These are phyloP conservation scores for Jackrogersella minutella DNA, from an alignment of 495 filamentous ascomycete species.

Conservation along the genomic window DNA sequence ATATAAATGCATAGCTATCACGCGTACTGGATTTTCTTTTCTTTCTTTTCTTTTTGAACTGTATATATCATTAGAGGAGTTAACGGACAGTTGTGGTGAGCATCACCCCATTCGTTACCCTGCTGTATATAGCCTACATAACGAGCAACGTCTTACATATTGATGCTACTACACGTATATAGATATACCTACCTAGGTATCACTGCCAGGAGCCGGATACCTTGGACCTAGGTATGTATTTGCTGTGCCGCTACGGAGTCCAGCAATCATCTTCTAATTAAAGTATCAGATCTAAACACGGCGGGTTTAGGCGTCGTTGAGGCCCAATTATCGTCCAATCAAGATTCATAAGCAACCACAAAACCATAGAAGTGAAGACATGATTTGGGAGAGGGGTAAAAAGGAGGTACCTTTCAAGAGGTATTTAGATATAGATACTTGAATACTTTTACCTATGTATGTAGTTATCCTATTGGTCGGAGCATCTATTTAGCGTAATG, in stretches of 20 bases:
- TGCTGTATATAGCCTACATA: background rate
- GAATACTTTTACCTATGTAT: too few relatives aligned
- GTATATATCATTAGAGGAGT: conserved; percentile 1
- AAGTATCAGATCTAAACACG: background rate
- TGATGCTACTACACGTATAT: background rate
- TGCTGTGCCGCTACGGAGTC: too few relatives aligned
- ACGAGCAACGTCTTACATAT: background rate
- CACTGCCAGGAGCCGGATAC: too few relatives aligned
- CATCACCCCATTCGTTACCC: background rate
- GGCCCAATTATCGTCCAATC: background rate
- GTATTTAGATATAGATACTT: too few relatives aligned
- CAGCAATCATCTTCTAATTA: background rate
- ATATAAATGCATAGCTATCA: conserved; percentile 12
- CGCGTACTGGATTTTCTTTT: background rate
- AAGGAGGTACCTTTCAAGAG: too few relatives aligned
- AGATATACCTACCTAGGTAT: too few relatives aligned
- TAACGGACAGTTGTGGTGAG: background rate
- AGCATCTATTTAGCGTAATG: too few relatives aligned
- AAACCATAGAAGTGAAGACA: too few relatives aligned
- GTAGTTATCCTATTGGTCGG: too few relatives aligned
- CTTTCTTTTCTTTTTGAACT: background rate
- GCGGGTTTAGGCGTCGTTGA: background rate
- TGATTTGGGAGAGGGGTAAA: too few relatives aligned
- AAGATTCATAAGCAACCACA: too few relatives aligned
- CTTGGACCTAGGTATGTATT: too few relatives aligned